A percentile compares a stretch with the other conserved stretches of the same genome.
These are phyloP conservation scores for Rosa hybrid DNA, from an alignment of 331 rosid genomes.

Conservation along the genomic window DNA sequence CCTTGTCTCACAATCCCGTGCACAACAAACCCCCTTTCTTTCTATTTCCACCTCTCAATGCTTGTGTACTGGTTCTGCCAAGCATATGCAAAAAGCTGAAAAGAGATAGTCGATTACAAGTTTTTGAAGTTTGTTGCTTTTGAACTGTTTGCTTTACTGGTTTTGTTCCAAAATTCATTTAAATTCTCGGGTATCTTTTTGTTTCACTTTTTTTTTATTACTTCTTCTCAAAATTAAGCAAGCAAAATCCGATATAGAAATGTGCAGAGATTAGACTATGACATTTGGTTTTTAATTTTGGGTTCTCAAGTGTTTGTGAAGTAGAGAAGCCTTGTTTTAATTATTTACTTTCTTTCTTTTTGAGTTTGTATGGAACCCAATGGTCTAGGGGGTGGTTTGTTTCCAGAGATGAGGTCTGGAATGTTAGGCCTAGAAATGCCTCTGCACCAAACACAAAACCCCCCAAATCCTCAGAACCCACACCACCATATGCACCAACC, in stretches of 20 bases:
- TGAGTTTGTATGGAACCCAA: slow-evolving; percentile 57
- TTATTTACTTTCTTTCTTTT: not conserved
- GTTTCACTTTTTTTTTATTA: not conserved
- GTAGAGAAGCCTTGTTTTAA: not conserved
- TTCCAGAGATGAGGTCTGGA: slow-evolving; percentile 53
- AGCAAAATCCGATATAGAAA: too few species aligned
- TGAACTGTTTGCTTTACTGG: slow-evolving; percentile 3
- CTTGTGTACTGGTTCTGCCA: slow-evolving; percentile 4
- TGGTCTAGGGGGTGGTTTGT: slow-evolving; percentile 65
- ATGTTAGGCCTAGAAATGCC: slow-evolving; percentile 66
- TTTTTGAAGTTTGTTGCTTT: slow-evolving; percentile 6
- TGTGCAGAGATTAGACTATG: not conserved
- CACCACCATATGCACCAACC: slow-evolving; percentile 45
- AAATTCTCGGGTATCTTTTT: slow-evolving; percentile 14
- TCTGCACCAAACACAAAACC: slow-evolving; percentile 49
- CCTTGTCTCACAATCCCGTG: slow-evolving; percentile 2
- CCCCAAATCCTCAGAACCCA: slow-evolving; percentile 42
- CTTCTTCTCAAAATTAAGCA: not conserved
- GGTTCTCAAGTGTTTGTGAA: not conserved
- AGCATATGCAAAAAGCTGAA: not conserved
- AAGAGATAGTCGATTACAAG: not conserved
- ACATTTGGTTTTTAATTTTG: not conserved
- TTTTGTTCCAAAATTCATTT: slow-evolving; percentile 4
- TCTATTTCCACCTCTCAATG: slow-evolving; percentile 6
- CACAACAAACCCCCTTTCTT: not conserved